These are phyloP conservation scores for Fusarium sp. DNA, from an alignment of 2,329 filamentous ascomycete species.

Conservation along the genomic window DNA sequence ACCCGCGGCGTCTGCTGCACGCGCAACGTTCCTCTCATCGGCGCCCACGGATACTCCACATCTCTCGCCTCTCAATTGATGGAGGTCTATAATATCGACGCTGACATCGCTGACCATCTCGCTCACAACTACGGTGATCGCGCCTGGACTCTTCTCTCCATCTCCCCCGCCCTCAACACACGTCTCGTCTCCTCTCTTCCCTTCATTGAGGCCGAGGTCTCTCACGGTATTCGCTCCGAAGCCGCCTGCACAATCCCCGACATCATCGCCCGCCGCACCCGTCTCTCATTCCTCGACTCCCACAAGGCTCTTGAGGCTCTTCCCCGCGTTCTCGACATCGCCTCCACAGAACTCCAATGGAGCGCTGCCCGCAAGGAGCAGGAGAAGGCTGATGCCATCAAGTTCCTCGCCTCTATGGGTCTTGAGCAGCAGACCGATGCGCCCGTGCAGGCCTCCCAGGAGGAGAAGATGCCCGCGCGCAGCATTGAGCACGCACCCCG, in stretches of 20 bases:
- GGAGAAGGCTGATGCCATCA: conserved; percentile 62
- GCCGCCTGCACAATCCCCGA: conserved; percentile 77
- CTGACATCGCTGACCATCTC: conserved; percentile 53
- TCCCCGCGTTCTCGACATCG: conserved; percentile 74
- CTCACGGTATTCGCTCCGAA: conserved; percentile 75
- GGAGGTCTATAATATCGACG: conserved; percentile 49
- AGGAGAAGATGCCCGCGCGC: conserved; percentile 17
- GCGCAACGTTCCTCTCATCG: conserved; percentile 75
- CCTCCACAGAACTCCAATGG: conserved; percentile 75
- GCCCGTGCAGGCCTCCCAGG: not conserved
- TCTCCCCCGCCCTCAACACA: conserved; percentile 60
- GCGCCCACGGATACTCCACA: conserved; percentile 73
- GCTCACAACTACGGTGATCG: conserved; percentile 59
- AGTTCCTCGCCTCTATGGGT: conserved; percentile 57
- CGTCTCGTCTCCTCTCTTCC: conserved; percentile 73
- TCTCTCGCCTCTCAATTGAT: conserved; percentile 46
- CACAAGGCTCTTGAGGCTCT: conserved; percentile 74
- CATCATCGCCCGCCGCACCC: conserved; percentile 73
- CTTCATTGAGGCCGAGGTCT: conserved; percentile 77
- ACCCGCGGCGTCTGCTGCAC: conserved; percentile 79
- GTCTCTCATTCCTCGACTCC: conserved; percentile 79
- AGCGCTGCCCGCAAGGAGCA: conserved; percentile 62
- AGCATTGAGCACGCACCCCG: conserved; percentile 2
- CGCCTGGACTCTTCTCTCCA: conserved; percentile 74
- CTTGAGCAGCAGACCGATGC: conserved; percentile 41